Conservation (phyloP, 2,329 filamentous ascomycete species). For the Pseudofabraea citricarpa region DNA sequence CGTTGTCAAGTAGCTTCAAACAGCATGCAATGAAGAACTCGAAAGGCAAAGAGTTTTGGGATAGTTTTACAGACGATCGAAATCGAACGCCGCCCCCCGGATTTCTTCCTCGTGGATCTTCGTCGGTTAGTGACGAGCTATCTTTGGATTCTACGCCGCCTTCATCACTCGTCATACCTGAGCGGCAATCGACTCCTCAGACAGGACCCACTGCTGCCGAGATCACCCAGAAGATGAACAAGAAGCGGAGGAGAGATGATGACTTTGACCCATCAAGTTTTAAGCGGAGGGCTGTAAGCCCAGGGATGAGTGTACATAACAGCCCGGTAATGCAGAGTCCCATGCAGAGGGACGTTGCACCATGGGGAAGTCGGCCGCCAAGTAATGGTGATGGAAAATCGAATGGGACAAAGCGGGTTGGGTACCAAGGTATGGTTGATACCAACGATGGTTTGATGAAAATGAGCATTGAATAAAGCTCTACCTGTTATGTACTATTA, state of each 20-base stretch:
- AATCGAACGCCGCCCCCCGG: constrained; percentile 46
- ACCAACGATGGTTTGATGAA: constrained; percentile 95
- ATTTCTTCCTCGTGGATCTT: constrained; percentile 53
- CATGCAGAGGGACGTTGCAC: constrained; percentile 62
- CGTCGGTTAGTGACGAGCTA: constrained; percentile 64
- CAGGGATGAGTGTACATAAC: constrained; percentile 85
- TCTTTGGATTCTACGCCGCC: constrained; percentile 31
- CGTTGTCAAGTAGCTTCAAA: constrained; percentile 65
- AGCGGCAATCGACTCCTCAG: constrained; percentile 25
- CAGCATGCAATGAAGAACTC: constrained; percentile 69
- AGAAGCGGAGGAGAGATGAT: constrained; percentile 82
- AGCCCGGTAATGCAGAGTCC: constrained; percentile 85
- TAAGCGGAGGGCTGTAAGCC: constrained; percentile 87
- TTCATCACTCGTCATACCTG: constrained; percentile 11
- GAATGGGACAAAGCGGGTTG: constrained; percentile 52
- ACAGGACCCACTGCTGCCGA: constrained; percentile 60
- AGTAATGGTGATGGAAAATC: constrained; percentile 50
- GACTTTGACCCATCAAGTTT: constrained; percentile 85
- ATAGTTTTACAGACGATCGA: constrained; percentile 66
- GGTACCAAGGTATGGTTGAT: constrained; percentile 89
- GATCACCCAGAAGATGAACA: constrained; percentile 71
- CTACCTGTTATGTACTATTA: too few relatives aligned
- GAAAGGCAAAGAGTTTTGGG: constrained; percentile 72
- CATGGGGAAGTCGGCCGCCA: constrained; percentile 69
- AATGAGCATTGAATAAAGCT: constrained; percentile 95